Evolutionary conservation across 208 protist genomes (phyloP).

Genomic region (Trypanosomatidae sp.): DNA sequence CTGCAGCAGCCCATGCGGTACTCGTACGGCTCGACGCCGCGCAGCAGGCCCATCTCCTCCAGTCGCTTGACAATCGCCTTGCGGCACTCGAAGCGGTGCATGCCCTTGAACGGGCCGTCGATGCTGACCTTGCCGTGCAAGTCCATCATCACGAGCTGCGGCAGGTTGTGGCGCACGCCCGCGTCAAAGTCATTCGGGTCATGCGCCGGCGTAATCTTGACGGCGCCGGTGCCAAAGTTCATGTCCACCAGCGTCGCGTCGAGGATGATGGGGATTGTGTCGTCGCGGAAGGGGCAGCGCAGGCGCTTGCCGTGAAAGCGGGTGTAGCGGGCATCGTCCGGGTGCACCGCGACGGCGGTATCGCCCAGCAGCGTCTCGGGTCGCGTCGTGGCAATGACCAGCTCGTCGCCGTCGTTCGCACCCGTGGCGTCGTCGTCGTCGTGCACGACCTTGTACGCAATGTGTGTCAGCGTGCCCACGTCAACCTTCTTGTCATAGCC

Average conservation of each 20-base stretch:
- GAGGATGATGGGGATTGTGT: conserved; percentile 94
- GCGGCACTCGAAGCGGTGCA: conserved; percentile 94
- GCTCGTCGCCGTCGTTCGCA: conserved; percentile 65
- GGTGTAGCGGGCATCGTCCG: conserved; percentile 95
- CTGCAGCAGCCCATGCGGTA: conserved; percentile 95
- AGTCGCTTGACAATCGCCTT: conserved; percentile 85
- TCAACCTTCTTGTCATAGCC: conserved; percentile 87
- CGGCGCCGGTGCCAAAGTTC: conserved; percentile 96
- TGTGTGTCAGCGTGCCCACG: conserved; percentile 91
- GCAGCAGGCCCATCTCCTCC: conserved; percentile 85
- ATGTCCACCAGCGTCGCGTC: conserved; percentile 96
- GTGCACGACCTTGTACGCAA: conserved; percentile 91
- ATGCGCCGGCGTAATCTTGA: conserved; percentile 99
- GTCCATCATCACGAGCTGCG: conserved; percentile 93
- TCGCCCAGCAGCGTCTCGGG: conserved; percentile 99
- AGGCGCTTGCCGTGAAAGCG: conserved; percentile 93
- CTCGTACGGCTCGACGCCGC: conserved; percentile 85
- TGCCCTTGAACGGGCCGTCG: conserved; percentile 88
- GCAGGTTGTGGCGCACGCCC: conserved; percentile 94
- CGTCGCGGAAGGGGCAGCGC: conserved; percentile 94
- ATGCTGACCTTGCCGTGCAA: conserved; percentile 92
- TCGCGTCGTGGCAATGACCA: conserved; percentile 97
- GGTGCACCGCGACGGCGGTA: conserved; percentile 97
- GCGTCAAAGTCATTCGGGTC: conserved; percentile 99
- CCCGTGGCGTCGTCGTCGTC: no score